Base-by-base conservation (phyloP, 1,284 basidiomycete species). In the Sanghuangporus weigelae region DNA sequence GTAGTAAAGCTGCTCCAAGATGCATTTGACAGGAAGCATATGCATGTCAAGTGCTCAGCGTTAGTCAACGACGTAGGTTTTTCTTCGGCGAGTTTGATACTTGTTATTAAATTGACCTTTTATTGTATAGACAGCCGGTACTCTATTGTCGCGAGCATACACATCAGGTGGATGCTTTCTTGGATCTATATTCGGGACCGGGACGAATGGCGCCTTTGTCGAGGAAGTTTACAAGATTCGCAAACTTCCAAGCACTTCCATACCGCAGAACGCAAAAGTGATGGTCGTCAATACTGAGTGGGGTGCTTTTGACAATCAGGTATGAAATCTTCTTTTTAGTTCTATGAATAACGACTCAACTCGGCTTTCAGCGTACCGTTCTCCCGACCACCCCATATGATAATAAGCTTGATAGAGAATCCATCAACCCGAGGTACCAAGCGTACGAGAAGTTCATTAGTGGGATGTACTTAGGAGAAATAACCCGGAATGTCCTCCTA, bases 201-300 rank as follows among this genome's bases (percentile, higher is more conserved):
- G 96, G 10, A 99, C 97, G 7, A 99, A 99, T 73, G 96, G 96
- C 51, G 97, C 96, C 10, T 98, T 96, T 76, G 85, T 99, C 53
- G 96, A 98, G 75, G 82, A 91, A 69, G 81, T 96, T 5, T 76
- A 84, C 60, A 95, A 93, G 63, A 89, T 98, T 72, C 87, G 81
- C 55, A 98, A 98, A 76, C 79, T 96, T 3, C 84, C 84, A 19
- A 85, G 89, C 65, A 79, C 77, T 58, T 79, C 86, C 56, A 79
- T 81, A 4, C 82, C 80, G 54, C 77, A 81, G 26, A 77, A 80
- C 62, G 90, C 89, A 19, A 86, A 89, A 35, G 78, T 84, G 69
- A 99, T 99, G 96, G 85, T 98, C 64, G 85, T 99, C 66, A 99
- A 99, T 78, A 94, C 93, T 2, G 97, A 99, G 78, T 98, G 97